Conservation (phyloP, 345 rosid species). For the Gossypium herbaceum region DNA sequence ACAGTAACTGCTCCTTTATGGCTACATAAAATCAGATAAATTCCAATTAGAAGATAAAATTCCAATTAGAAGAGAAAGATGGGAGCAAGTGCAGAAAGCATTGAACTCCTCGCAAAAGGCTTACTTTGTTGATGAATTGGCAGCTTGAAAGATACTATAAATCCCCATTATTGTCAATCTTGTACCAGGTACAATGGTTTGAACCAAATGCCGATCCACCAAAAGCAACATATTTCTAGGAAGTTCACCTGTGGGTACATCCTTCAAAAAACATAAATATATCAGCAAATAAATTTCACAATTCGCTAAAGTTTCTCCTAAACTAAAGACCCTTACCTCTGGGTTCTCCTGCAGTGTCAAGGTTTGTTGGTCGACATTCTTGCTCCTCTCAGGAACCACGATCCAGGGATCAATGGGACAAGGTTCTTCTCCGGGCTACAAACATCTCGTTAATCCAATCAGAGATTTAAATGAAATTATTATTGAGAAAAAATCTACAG, state of each 20-base stretch:
- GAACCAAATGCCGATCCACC: constrained; percentile 85
- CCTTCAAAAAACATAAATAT: constrained; percentile 39
- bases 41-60: constrained; percentile 7
- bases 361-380: constrained; percentile 93
- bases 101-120: constrained; percentile 12
- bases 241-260: constrained; percentile 98
- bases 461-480: background rate
- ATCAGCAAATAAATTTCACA: background rate
- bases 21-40: constrained; percentile 35
- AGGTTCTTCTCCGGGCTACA: constrained; percentile 83
- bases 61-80: background rate
- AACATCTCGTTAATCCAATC: constrained; percentile 10
- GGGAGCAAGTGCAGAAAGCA: background rate
- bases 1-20: constrained; percentile 89
- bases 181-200: constrained; percentile 87
- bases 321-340: constrained; percentile 44
- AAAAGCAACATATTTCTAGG: constrained; percentile 95
- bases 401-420: constrained; percentile 98
- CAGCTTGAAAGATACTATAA: constrained; percentile 85
- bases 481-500: too few relatives aligned
- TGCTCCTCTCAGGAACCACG: constrained; percentile 91
- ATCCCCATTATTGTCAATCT: constrained; percentile 90
- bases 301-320: constrained; percentile 1
- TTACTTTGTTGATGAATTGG: constrained; percentile 70
- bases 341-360: constrained; percentile 94